Evolutionary conservation across 2,329 filamentous ascomycete species (phyloP), one percentile per base, ranked within the genome.

Genomic region (Penicillium sclerotiorum): DNA sequence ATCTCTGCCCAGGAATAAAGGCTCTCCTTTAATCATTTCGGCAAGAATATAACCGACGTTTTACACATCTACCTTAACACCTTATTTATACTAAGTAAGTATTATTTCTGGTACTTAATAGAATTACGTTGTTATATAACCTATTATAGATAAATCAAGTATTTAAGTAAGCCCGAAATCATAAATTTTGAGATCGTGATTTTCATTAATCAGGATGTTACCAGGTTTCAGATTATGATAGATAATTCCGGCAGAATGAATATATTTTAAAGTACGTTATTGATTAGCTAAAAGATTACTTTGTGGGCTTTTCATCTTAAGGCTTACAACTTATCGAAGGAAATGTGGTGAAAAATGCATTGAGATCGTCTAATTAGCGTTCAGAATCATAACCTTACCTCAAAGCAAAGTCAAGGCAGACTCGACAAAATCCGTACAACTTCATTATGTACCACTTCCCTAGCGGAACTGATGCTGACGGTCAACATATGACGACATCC

Each of bases 31-130:
- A 45, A 99, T 82, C 93, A 97, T 97, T 77, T 99, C 94, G 25
- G 94, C 94, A 64, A 97, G 96, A 69, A 99, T 97, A 75, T 94
- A 99, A 49, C 93, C 94, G 8, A 91, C 93, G 71, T 93, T 97
- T 94, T 94, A 99, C 67, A 99, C 96, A 71, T 99, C 94, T 50
- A 99, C 94, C 76, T 97, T 94, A 39, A 97, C 86, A 62, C 97
- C 93, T 76, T 99, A 99, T 77, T 97, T 97, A 79, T 97, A 93
- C 94, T 94, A 97, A 57, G 94, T 97, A 69, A 99, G 90, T 94
- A 99, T 99, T 70, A 99, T 97, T 75, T 99, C 94, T 8, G 94
- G 94, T 4, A 94, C 94, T 66, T 94, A 86, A 81, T 99, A 99
- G 81, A 97, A 99, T 80, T 94, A 83, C 50, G 94, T 99, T 32